These are phyloP conservation scores for Truncatella angustata DNA, from an alignment of 2,329 filamentous ascomycete genomes.

Conservation along the genomic window DNA sequence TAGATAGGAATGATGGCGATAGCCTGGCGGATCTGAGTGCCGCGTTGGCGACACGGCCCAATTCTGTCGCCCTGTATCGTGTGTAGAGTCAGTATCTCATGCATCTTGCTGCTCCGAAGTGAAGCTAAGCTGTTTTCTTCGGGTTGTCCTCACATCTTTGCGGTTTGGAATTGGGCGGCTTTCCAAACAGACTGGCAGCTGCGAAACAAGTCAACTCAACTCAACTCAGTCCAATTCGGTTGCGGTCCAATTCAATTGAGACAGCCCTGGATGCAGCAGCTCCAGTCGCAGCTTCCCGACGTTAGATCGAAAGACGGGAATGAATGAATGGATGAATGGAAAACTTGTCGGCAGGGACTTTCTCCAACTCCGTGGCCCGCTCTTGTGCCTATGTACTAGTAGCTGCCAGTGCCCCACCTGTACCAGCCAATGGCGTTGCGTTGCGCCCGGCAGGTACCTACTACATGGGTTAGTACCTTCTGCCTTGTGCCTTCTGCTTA, in stretches of 20 bases:
- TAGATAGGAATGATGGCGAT: background rate
- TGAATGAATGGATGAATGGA: no score
- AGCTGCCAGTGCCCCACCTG: no score
- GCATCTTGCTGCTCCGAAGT: no score
- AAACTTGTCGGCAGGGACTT: constrained; percentile 6
- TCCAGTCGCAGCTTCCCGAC: background rate
- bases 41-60: constrained; percentile 13
- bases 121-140: no score
- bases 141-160: constrained; percentile 12
- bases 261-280: no score
- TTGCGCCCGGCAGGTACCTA: background rate
- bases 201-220: no score
- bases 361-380: constrained; percentile 2
- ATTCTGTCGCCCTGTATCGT: constrained; percentile 9
- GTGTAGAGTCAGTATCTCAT: no score
- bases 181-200: background rate
- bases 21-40: constrained; percentile 8
- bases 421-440: background rate
- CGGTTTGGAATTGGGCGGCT: background rate
- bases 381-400: background rate
- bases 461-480: no score
- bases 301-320: background rate
- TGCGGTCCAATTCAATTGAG: no score
- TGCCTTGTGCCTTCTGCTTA: no score
- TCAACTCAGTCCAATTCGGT: no score